Conservation (phyloP, 352 stramenopile species). For the Globisporangium uncinulatum region DNA sequence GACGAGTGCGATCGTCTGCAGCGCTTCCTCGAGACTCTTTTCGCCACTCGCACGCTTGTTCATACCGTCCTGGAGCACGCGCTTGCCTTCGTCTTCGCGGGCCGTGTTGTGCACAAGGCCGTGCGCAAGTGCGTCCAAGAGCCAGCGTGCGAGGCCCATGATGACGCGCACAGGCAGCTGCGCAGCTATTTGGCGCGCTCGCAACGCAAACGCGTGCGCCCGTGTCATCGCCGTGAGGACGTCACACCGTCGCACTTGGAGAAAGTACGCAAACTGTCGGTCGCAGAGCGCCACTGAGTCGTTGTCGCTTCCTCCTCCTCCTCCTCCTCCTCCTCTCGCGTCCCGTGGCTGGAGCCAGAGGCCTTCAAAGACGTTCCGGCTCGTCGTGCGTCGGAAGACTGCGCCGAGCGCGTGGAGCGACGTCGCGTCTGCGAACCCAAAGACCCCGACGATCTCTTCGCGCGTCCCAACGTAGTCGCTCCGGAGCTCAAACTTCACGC, state of each 20-base stretch:
- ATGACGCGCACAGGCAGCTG: slow-evolving; percentile 36
- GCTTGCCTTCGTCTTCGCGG: slow-evolving; percentile 58
- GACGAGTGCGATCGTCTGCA: slow-evolving; percentile 28
- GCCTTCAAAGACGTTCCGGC: slow-evolving; percentile 76
- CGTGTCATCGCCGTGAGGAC: slow-evolving; percentile 56
- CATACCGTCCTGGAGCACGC: slow-evolving; percentile 54
- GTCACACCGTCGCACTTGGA: slow-evolving; percentile 73
- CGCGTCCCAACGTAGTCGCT: slow-evolving; percentile 39
- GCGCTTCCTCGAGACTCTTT: slow-evolving; percentile 38
- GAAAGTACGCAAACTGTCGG: slow-evolving; percentile 74
- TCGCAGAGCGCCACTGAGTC: slow-evolving; percentile 32
- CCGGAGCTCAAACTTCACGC: slow-evolving; percentile 53
- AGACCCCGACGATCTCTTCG: slow-evolving; percentile 71
- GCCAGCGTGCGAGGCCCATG: slow-evolving; percentile 59
- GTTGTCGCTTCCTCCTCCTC: slow-evolving; percentile 1
- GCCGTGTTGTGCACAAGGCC: slow-evolving; percentile 57
- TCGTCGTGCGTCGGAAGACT: slow-evolving; percentile 56
- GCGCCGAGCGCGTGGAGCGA: slow-evolving; percentile 63
- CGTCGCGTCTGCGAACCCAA: slow-evolving; percentile 53
- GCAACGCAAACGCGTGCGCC: slow-evolving; percentile 48
- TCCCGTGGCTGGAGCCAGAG: slow-evolving; percentile 44
- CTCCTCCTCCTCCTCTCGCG: background rate
- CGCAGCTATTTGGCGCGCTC: slow-evolving; percentile 27
- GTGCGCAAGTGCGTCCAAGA: slow-evolving; percentile 61
- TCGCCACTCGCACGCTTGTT: slow-evolving; percentile 48